A percentile compares a stretch with the other conserved stretches of the same genome.
phyloP scores from a whole-genome alignment of 2,329 filamentous ascomycete species.

The Fusarium cicatricum region DNA sequence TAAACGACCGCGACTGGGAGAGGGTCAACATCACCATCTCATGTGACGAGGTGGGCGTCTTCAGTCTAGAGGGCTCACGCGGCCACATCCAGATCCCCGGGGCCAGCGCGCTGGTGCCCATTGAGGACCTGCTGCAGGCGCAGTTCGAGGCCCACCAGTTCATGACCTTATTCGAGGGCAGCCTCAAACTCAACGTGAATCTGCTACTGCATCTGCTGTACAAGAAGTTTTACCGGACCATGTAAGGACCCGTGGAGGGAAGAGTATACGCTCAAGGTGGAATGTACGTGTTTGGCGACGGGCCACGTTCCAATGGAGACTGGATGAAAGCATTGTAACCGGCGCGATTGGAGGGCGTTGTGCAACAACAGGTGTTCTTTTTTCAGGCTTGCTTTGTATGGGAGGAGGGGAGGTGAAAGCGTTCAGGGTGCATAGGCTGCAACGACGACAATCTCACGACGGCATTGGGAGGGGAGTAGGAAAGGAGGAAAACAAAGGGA shows the following conservation, averaged over 20 bases:
- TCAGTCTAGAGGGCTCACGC: slow-evolving; percentile 88
- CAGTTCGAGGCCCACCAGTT: slow-evolving; percentile 98
- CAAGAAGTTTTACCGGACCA: slow-evolving; percentile 94
- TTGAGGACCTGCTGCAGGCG: slow-evolving; percentile 93
- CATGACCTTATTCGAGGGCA: slow-evolving; percentile 90
- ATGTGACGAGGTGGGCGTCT: slow-evolving; percentile 92
- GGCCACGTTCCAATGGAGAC: slow-evolving; percentile 23
- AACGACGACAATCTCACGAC: slow-evolving; percentile 36
- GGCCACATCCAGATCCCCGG: slow-evolving; percentile 97
- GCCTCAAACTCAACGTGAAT: slow-evolving; percentile 92
- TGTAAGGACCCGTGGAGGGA: slow-evolving; percentile 52
- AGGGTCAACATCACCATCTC: slow-evolving; percentile 94
- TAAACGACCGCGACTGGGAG: slow-evolving; percentile 84
- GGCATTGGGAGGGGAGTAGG: slow-evolving; percentile 31
- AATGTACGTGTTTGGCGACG: background rate
- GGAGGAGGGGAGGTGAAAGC: slow-evolving; percentile 16
- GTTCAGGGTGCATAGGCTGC: slow-evolving; percentile 28
- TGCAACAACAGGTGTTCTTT: slow-evolving; percentile 31
- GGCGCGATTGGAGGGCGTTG: slow-evolving; percentile 37
- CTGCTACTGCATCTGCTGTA: slow-evolving; percentile 95
- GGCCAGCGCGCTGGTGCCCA: slow-evolving; percentile 84
- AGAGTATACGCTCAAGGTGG: slow-evolving; percentile 13
- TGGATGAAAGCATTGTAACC: slow-evolving; percentile 38
- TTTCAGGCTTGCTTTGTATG: slow-evolving; percentile 39
- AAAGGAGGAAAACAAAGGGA: slow-evolving; percentile 14